Conservation (phyloP, 768 basidiomycete species). For the Sporobolomyces phaffii region DNA sequence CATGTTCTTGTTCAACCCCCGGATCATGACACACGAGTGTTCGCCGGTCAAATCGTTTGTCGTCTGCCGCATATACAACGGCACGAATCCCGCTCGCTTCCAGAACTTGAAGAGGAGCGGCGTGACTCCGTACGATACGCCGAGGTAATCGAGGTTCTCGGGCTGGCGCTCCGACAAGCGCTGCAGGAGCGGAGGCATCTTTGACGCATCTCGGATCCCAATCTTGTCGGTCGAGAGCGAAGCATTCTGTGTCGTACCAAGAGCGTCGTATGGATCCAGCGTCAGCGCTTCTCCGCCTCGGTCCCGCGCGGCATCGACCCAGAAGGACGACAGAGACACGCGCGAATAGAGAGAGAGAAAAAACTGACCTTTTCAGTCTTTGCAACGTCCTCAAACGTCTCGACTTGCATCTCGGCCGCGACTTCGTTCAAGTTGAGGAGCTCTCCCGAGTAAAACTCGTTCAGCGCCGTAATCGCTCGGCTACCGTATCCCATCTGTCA, state of each 20-base stretch:
- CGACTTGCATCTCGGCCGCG: slow-evolving; percentile 50
- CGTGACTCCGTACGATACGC: slow-evolving; percentile 92
- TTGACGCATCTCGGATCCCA: slow-evolving; percentile 61
- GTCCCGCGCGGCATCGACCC: too few species aligned
- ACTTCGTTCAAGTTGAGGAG: slow-evolving; percentile 78
- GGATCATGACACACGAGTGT: slow-evolving; percentile 91
- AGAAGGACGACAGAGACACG: too few species aligned
- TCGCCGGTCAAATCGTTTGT: slow-evolving; percentile 93
- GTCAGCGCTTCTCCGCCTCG: too few species aligned
- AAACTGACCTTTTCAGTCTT: slow-evolving; percentile 43
- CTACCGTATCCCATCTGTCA: slow-evolving; percentile 99
- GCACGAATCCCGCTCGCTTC: slow-evolving; percentile 87
- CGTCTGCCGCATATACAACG: slow-evolving; percentile 88
- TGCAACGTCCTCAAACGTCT: slow-evolving; percentile 57
- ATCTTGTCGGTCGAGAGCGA: slow-evolving; percentile 70
- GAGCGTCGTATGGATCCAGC: too few species aligned
- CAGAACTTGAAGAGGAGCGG: slow-evolving; percentile 84
- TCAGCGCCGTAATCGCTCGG: slow-evolving; percentile 75
- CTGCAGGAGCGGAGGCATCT: slow-evolving; percentile 90
- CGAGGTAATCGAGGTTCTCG: slow-evolving; percentile 83
- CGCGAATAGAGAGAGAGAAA: not conserved
- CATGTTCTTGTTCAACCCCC: slow-evolving; percentile 62
- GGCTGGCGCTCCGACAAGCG: slow-evolving; percentile 83
- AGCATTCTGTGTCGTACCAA: slow-evolving; percentile 47
- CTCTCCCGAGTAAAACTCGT: slow-evolving; percentile 88